Conservation (phyloP, 2,329 filamentous ascomycete species). For the Mycosphaerella arachidis region DNA sequence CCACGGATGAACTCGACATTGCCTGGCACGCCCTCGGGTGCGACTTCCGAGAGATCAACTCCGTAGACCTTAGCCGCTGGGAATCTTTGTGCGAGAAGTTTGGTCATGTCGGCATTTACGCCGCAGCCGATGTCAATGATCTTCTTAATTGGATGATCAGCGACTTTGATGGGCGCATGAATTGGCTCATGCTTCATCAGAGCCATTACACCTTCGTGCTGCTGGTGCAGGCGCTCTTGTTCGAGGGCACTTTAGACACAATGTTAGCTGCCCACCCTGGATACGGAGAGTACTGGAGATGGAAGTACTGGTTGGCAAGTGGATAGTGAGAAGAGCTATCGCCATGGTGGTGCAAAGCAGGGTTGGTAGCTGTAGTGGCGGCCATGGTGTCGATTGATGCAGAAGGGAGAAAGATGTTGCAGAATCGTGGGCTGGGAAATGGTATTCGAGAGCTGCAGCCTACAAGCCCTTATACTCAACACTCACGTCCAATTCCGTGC, state of each 20-base stretch:
- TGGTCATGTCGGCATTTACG: conserved; percentile 28
- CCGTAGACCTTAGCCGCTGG: conserved; percentile 9
- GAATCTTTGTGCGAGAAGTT: conserved; percentile 19
- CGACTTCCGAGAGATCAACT: conserved; percentile 8
- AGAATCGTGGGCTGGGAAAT: no score
- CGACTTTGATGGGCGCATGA: conserved; percentile 1
- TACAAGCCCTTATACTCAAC: no score
- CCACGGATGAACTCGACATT: conserved; percentile 12
- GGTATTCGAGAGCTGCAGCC: no score
- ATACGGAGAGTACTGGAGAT: not conserved
- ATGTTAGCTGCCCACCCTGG: not conserved
- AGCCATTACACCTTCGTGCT: conserved; percentile 9
- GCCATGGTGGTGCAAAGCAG: not conserved
- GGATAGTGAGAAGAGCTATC: not conserved
- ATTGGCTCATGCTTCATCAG: conserved; percentile 8
- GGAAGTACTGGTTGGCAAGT: conserved; percentile 38
- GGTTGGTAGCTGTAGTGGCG: not conserved
- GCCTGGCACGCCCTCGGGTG: not conserved
- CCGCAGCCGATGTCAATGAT: conserved; percentile 39
- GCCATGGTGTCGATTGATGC: not conserved
- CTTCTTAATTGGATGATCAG: not conserved
- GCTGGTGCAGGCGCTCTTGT: conserved; percentile 4
- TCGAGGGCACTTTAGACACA: conserved; percentile 2
- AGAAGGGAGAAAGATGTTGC: no score
- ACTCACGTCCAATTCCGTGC: no score